phyloP scores from a whole-genome alignment of 768 basidiomycete genomes.

The Leucocoprinus leucothites region DNA sequence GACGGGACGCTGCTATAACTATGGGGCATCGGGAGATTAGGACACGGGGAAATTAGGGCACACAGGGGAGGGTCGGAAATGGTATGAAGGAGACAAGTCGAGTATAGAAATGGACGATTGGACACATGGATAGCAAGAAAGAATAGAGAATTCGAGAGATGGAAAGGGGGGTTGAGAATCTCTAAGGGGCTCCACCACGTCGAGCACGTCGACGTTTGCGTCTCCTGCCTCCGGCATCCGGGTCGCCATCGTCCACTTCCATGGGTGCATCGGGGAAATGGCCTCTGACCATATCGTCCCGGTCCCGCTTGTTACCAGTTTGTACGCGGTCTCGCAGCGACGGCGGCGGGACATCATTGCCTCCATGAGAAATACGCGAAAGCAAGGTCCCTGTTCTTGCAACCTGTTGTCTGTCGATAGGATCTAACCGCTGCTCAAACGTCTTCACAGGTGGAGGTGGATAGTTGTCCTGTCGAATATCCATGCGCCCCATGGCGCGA shows the following conservation, averaged over 20 bases:
- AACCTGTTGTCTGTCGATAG: not conserved
- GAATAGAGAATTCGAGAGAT: not conserved
- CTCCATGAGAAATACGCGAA: constrained; percentile 10
- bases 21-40: constrained; percentile 1
- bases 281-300: constrained; percentile 7
- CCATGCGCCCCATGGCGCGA: constrained; percentile 4
- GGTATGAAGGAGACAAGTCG: not conserved
- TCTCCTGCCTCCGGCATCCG: constrained; percentile 4
- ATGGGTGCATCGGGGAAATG: not conserved
- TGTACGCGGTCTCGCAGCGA: constrained; percentile 15
- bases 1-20: constrained; percentile 11
- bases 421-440: constrained; percentile 10
- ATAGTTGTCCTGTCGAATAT: constrained; percentile 13
- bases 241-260: constrained; percentile 8
- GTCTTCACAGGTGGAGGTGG: not conserved
- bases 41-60: not conserved
- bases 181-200: constrained; percentile 7
- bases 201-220: constrained; percentile 7
- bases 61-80: not conserved
- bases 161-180: not conserved
- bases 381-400: constrained; percentile 7
- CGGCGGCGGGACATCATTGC: constrained; percentile 1
- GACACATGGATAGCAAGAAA: constrained; percentile 4
- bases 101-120: constrained; percentile 7
- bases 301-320: constrained; percentile 11